Evolutionary conservation across 345 rosid genomes (phyloP), one percentile per base, ranked within the genome.

Genomic region (Lepidium sativum): DNA sequence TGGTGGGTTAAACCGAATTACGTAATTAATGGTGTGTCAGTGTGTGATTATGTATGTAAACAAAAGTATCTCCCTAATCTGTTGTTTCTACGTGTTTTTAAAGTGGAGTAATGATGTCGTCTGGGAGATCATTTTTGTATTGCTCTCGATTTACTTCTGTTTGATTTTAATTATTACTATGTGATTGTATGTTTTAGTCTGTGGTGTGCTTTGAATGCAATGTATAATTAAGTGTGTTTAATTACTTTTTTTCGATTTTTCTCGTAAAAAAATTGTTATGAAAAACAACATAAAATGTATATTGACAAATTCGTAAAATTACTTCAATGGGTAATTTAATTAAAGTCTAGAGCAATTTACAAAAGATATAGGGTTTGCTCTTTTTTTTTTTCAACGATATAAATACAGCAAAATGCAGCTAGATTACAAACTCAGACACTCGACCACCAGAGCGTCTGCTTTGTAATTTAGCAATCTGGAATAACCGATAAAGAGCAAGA

Each of bases 41-140:
- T 40, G 25, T 64, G 65, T 44, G 8, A 6, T 37, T 10, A 9
- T 20, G 14, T n/a, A 12, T 27, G 54, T 45, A 49, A 52, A 37
- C 71, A 35, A 66, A 72, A 72, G 5, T 59, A 43, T 66, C 63
- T 72, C 72, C 65, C 67, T 34, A 59, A 17, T 60, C 54, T 66
- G 72, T 72, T 66, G 72, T 72, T 51, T 72, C 77, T 72, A 60
- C 72, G 72, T 72, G 72, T 72, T 72, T 66, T 72, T 23, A 0
- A 65, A 72, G 71, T 65, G 68, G 68, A 72, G 70, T 72, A 35
- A 72, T 59, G 55, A 59, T 59, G 61, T 72, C 15, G 9, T 72
- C 35, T 50, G 67, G 65, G 62, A 59, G 68, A 44, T 64, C n/a
- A 48, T 31, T 41, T 48, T 67, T 44, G 27, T 14, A 18, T 35